These are phyloP conservation scores for Sugiyamaella marilandica DNA, from an alignment of 805 yeast species.

Conservation along the genomic window DNA sequence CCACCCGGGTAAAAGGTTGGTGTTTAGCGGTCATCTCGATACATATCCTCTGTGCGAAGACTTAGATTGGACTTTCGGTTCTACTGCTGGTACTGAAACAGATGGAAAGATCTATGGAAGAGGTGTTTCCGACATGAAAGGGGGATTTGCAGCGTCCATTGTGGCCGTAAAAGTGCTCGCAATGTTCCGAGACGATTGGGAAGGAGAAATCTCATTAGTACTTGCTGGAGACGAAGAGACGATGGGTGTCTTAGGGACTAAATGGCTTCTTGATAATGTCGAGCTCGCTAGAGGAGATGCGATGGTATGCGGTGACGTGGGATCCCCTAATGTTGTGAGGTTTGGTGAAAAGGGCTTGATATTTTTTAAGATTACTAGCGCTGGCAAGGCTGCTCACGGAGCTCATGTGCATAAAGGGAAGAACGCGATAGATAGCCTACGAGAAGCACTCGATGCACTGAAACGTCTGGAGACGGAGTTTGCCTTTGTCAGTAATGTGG, in stretches of 20 bases:
- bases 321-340: background rate
- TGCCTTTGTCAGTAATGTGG: background rate
- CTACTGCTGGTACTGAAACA: background rate
- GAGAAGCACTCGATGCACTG: background rate
- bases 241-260: background rate
- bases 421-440: background rate
- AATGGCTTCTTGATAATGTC: conserved; percentile 1
- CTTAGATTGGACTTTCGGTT: background rate
- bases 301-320: background rate
- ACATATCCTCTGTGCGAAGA: background rate
- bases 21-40: background rate
- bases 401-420: background rate
- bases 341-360: conserved; percentile 2
- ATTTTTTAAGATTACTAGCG: background rate
- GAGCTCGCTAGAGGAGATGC: background rate
- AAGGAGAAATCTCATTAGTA: background rate
- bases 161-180: conserved; percentile 51
- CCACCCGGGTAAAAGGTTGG: background rate
- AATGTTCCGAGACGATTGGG: background rate
- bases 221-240: conserved; percentile 3
- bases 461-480: background rate
- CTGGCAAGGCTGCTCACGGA: background rate
- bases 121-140: conserved; percentile 93
- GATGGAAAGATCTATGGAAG: conserved; percentile 87
- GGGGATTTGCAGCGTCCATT: conserved; percentile 82